These are phyloP conservation scores for Aspergillus udagawae DNA, from an alignment of 2,329 filamentous ascomycete species.

Conservation along the genomic window DNA sequence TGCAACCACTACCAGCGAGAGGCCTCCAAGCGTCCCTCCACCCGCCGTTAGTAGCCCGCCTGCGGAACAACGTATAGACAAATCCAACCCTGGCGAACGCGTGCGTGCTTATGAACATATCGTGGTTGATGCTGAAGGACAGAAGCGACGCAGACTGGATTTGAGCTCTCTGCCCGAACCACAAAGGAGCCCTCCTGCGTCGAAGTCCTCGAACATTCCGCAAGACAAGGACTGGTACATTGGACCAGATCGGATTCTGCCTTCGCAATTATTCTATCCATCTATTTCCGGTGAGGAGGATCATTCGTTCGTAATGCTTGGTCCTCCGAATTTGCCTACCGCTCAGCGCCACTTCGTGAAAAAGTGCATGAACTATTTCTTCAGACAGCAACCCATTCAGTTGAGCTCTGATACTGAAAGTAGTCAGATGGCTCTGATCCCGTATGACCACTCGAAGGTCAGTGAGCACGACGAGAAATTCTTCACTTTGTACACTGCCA, in stretches of 20 bases:
- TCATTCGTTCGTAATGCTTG: constrained; percentile 22
- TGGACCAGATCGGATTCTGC: constrained; percentile 32
- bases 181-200: neutral
- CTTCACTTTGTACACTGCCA: constrained; percentile 29
- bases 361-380: constrained; percentile 23
- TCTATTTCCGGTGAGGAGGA: constrained; percentile 24
- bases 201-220: neutral
- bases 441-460: constrained; percentile 19
- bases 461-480: constrained; percentile 11
- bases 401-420: constrained; percentile 16
- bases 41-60: neutral
- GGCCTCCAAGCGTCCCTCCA: neutral
- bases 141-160: constrained; percentile 28
- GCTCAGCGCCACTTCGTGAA: constrained; percentile 31
- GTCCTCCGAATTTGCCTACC: constrained; percentile 15
- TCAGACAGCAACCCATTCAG: constrained; percentile 21
- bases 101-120: constrained; percentile 20
- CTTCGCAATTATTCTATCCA: constrained; percentile 43
- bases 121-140: constrained; percentile 23
- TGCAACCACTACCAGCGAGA: neutral
- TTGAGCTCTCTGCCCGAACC: constrained; percentile 7
- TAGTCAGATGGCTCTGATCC: constrained; percentile 24
- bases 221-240: constrained; percentile 32
- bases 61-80: neutral
- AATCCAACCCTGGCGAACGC: neutral